Conservation (phyloP, 2,329 filamentous ascomycete species). For the Fusarium phyllophilum region DNA sequence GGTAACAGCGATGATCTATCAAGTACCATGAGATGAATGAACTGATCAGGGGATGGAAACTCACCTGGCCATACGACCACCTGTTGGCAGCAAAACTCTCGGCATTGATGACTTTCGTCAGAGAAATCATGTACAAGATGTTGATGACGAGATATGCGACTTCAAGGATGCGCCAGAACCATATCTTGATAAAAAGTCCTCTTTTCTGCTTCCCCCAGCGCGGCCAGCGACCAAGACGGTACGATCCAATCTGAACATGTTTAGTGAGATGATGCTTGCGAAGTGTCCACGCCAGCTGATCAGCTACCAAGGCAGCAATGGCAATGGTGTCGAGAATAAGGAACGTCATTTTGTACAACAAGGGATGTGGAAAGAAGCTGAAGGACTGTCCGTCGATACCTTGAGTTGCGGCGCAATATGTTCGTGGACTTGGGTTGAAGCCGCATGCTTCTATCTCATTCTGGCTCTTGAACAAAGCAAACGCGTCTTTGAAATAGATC, state of each 20-base stretch:
- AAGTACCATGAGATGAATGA: not conserved
- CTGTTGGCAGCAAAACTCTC: conserved; percentile 50
- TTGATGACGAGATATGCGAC: conserved; percentile 52
- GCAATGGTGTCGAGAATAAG: conserved; percentile 50
- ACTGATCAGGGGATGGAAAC: not conserved
- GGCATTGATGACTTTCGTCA: conserved; percentile 49
- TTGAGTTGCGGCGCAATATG: conserved; percentile 51
- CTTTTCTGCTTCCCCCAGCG: conserved; percentile 42
- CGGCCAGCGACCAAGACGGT: conserved; percentile 47
- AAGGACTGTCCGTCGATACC: conserved; percentile 49
- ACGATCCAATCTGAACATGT: conserved; percentile 46
- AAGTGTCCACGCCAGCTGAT: conserved; percentile 52
- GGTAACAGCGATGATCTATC: conserved; percentile 51
- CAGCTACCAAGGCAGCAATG: conserved; percentile 48
- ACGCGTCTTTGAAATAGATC: conserved; percentile 49
- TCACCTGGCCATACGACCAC: conserved; percentile 50
- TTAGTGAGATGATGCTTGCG: conserved; percentile 49
- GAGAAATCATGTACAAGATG: conserved; percentile 52
- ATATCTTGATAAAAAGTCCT: conserved; percentile 45
- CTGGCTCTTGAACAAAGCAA: conserved; percentile 49
- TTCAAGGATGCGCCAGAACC: conserved; percentile 51
- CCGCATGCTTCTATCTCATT: conserved; percentile 48
- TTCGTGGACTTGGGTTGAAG: conserved; percentile 51
- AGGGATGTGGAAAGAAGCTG: conserved; percentile 52
- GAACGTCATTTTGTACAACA: conserved; percentile 52